Conservation (phyloP, 169 alveolate species). For the Plasmodium berghei region DNA sequence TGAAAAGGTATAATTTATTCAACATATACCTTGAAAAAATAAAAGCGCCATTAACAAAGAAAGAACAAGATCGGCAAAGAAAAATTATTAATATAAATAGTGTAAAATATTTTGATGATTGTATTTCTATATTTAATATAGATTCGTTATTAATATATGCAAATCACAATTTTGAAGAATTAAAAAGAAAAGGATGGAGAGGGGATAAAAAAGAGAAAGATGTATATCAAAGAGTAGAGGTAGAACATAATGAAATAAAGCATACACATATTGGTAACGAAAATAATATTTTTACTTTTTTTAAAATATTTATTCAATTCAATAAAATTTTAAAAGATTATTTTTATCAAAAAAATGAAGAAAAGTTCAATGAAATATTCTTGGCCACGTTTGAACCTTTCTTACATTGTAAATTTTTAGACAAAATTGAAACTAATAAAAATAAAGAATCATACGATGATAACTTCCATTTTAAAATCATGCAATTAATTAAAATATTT, state of each 20-base stretch:
- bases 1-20: slow-evolving; percentile 66
- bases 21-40: slow-evolving; percentile 73
- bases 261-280: background rate
- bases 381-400: slow-evolving; percentile 15
- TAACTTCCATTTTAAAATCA: slow-evolving; percentile 13
- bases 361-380: slow-evolving; percentile 17
- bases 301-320: slow-evolving; percentile 49
- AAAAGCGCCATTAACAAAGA: slow-evolving; percentile 4
- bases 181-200: slow-evolving; percentile 7
- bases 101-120: slow-evolving; percentile 60
- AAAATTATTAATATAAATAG: slow-evolving; percentile 68
- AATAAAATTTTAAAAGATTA: slow-evolving; percentile 52
- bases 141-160: slow-evolving; percentile 59
- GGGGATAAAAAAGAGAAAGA: no score
- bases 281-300: slow-evolving; percentile 1
- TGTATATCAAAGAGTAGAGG: no score
- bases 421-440: background rate
- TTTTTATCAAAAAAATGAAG: slow-evolving; percentile 37
- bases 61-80: background rate
- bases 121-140: slow-evolving; percentile 25
- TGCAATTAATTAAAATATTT: slow-evolving; percentile 51
- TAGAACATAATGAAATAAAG: background rate
- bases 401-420: slow-evolving; percentile 4
- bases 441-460: slow-evolving; percentile 20
- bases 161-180: slow-evolving; percentile 28